Evolutionary conservation across 1,284 basidiomycete species (phyloP), one percentile per base, ranked within the genome.

Genomic region (Phaffia rhodozyma): DNA sequence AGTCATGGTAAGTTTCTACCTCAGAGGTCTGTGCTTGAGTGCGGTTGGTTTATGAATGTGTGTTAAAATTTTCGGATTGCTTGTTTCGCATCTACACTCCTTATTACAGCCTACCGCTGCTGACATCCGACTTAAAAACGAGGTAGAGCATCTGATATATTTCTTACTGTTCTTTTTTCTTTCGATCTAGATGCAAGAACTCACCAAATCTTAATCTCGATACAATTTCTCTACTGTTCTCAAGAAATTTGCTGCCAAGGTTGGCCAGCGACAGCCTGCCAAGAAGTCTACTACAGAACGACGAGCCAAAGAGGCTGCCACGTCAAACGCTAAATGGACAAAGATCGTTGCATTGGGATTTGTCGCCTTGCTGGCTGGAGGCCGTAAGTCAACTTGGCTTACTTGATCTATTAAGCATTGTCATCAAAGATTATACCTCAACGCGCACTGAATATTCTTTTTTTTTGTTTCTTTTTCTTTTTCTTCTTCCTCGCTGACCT

Each of bases 291-390:
- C 29, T 0, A 27, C 25, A 47, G 63, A 65, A 21, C 53, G 34
- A 18, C 38, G 52, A 50, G 47, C 58, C 3, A 63, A 63, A 27
- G 49, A 29, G 11, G 50, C 38, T 7, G 38, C 32, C 21, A 60
- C 57, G 1, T 29, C 23, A n/a, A 55, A 20, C 5, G 62, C 58
- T 0, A 7, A 13, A 1, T 59, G 29, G 23, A 59, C 62, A 5
- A 55, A 63, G 62, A 29, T 20, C 27, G 34, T 53, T n/a, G 62
- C 62, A 23, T 29, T 63, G 21, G 62, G 16, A 20, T 30, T 63
- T 43, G 62, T 63, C 21, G 56, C 21, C 7, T 18, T 63, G 34
- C 55, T 63, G 5, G 43, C 56, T 6, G 56, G 56, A 25, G 56
- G 56, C 6, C 49, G 56, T 58, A 18, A 25, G 56, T 58, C 56